Evolutionary conservation across 768 basidiomycete genomes (phyloP).

Genomic region (Hygrophorus russula): DNA sequence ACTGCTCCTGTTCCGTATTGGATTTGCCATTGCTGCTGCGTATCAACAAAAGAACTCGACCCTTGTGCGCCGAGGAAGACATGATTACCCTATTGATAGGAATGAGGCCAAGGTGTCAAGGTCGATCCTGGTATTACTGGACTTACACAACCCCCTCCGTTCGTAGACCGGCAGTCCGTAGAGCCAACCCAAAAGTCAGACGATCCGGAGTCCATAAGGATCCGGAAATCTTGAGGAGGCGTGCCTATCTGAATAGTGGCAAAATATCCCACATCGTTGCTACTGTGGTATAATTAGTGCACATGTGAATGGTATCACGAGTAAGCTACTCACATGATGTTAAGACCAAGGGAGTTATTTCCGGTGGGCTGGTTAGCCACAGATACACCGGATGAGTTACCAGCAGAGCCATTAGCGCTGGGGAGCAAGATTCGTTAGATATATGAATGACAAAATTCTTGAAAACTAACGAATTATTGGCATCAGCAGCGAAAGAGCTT

Average conservation of each 20-base stretch:
- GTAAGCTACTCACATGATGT: slow-evolving; percentile 45
- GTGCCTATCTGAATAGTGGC: slow-evolving; percentile 58
- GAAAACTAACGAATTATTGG: too few species aligned
- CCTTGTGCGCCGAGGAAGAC: slow-evolving; percentile 46
- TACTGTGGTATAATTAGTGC: slow-evolving; percentile 14
- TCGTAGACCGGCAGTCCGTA: slow-evolving; percentile 36
- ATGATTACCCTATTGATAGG: slow-evolving; percentile 21
- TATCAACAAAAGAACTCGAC: slow-evolving; percentile 53
- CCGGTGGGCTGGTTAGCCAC: slow-evolving; percentile 24
- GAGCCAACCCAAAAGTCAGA: slow-evolving; percentile 59
- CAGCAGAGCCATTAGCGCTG: slow-evolving; percentile 2
- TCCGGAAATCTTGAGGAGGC: slow-evolving; percentile 40
- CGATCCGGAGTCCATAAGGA: slow-evolving; percentile 64
- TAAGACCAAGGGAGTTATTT: slow-evolving; percentile 49
- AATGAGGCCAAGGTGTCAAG: background rate
- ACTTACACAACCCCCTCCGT: slow-evolving; percentile 25
- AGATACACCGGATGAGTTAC: slow-evolving; percentile 1
- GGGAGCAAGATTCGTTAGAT: background rate
- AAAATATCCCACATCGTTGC: slow-evolving; percentile 39
- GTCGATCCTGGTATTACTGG: background rate
- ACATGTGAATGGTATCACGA: background rate
- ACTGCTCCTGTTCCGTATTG: slow-evolving; percentile 65
- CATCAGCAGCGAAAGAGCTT: too few species aligned
- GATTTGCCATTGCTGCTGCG: slow-evolving; percentile 39
- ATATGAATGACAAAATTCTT: background rate